Base-by-base conservation (phyloP, 192 early-diverging fungal species). In the Coemansia furcata region DNA sequence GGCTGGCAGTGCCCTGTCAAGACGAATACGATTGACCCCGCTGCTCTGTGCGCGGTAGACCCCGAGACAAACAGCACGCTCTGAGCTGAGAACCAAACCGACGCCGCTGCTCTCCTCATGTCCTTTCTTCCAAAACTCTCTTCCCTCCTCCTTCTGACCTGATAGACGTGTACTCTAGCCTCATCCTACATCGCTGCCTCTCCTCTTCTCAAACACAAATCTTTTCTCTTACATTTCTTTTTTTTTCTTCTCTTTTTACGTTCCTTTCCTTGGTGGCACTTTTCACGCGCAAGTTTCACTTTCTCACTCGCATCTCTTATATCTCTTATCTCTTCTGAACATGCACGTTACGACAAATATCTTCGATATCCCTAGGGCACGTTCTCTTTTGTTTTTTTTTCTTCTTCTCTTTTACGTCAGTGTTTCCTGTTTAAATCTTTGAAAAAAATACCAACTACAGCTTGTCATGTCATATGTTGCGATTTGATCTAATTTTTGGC, bases 1-100 rank as follows among this genome's bases (percentile, higher is more conserved):
- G 80, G 80, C 71, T 82, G 80, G 80, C 80, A 82, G 63, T 77
- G 80, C 66, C 68, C 74, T 32, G 65, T 72, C 44, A 82, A 82
- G 69, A 82, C 80, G 19, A 82, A 76, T 71, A 82, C 80, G 62
- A 82, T 82, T 44, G 80, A 82, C 44, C 80, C 80, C 39, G 80
- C 80, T 17, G 80, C 80, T 71, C 59, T 82, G 68, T 82, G 80
- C 69, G 80, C 80, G 52, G 80, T 82, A 19, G 80, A 82, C 58
- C 80, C 80, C n/a, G 80, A 82, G 29, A 36, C 80, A 62, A 74
- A 47, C 69, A 63, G 37, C 69, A 63, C 72, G 40, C 67, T 82
- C 17, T 78, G 69, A 72, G 62, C 54, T 55, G 50, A 29, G 43
- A 44, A 44, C 43, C 42, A 0, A 44, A 3, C 23, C 3, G 47